phyloP scores from a whole-genome alignment of 139 green algal species.

The Pedinophyceae sp. region DNA sequence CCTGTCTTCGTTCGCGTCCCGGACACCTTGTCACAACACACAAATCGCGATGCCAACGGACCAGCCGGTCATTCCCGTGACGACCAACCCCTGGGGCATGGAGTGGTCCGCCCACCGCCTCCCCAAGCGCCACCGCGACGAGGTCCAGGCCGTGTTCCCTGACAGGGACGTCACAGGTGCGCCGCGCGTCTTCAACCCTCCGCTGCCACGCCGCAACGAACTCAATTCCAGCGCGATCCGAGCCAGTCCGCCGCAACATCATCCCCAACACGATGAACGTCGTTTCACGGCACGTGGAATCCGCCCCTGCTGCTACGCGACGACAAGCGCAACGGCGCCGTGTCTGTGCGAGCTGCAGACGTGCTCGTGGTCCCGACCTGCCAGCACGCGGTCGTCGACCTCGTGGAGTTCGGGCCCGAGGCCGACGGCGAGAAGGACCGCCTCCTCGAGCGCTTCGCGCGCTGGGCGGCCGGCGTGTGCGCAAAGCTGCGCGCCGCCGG shows the following conservation, averaged over 20 bases:
- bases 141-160: slow-evolving; percentile 37
- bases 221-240: too few species aligned
- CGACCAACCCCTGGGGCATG: slow-evolving; percentile 33
- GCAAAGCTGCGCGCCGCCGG: slow-evolving; percentile 34
- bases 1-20: too few species aligned
- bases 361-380: slow-evolving; percentile 71
- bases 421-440: slow-evolving; percentile 75
- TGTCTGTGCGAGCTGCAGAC: slow-evolving; percentile 14
- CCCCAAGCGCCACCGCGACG: slow-evolving; percentile 21
- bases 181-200: not conserved
- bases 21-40: too few species aligned
- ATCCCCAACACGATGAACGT: not conserved
- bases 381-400: slow-evolving; percentile 49
- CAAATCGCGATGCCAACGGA: too few species aligned
- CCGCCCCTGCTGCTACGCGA: not conserved
- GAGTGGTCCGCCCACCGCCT: slow-evolving; percentile 51
- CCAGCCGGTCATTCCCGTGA: not conserved
- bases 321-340: slow-evolving; percentile 7
- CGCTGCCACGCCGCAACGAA: too few species aligned
- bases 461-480: slow-evolving; percentile 64
- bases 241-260: too few species aligned
- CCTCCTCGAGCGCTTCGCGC: slow-evolving; percentile 70
- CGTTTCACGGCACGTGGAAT: not conserved
- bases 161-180: slow-evolving; percentile 10
- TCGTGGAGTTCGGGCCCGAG: slow-evolving; percentile 56